Evolutionary conservation across 192 early-diverging fungal genomes (phyloP), one percentile per base, ranked within the genome.

Genomic region (Coemansia sp.): DNA sequence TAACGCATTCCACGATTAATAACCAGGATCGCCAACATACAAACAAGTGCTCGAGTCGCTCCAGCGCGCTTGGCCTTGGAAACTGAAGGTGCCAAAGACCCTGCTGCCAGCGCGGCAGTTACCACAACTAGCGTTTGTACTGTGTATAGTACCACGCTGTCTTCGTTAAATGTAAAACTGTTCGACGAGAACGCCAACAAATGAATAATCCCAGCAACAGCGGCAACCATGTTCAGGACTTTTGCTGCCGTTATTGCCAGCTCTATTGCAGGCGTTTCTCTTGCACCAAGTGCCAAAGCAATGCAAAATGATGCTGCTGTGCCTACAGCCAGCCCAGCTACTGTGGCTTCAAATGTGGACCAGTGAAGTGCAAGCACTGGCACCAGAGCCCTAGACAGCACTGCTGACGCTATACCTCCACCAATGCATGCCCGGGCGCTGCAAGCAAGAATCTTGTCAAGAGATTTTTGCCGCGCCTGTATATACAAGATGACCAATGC

Each of bases 111-210:
- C 5, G 14, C 26, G 0, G 40, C 41, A 8, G 53, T 55, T 2
- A 37, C 59, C 51, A 55, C 9, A 52, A 66, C 55, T 55, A 92
- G 82, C 2, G 88, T 84, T 50, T 88, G 86, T 6, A 86, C 47
- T 13, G 91, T 67, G 59, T 85, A 87, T 0, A 81, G 62, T 14
- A 85, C 81, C 19, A 90, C 79, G 33, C 79, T 71, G 58, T 96
- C 93, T 73, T 98, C 94, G 79, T 80, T 86, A 28, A 96, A 81
- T 1, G 91, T 94, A 60, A 88, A 95, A 60, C 89, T 93, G 74
- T 98, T 93, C 6, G 94, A 96, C 0, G 83, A 85, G 42, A 91
- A 88, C 0, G 83, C 81, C 35, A 86, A 61, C 11, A 81, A 76
- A 55, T 90, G 87, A 19, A 77, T 48, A 3, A 38, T 28, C 3